phyloP scores from a whole-genome alignment of 257 asterid genomes.

The Salvia miltiorrhiza region DNA sequence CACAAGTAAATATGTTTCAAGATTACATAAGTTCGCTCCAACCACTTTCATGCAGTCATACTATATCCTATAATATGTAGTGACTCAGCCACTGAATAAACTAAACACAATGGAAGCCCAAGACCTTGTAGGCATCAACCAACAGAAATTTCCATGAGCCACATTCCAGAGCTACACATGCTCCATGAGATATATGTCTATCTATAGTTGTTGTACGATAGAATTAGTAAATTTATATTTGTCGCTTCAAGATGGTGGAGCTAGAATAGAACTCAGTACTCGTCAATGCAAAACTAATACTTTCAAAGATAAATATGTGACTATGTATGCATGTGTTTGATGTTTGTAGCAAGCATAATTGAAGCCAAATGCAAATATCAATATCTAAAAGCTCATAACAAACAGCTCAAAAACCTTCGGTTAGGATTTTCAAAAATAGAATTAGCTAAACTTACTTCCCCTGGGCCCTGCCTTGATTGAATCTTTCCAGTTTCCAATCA shows the following conservation, averaged over 20 bases:
- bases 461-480: conserved; percentile 29
- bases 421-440: conserved; percentile 5
- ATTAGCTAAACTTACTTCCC: conserved; percentile 69
- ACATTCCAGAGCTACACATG: too few species aligned
- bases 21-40: not conserved
- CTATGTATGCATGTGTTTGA: too few species aligned
- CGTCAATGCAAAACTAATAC: too few species aligned
- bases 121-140: not conserved
- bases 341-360: too few species aligned
- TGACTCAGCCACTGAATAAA: not conserved
- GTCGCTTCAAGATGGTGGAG: too few species aligned
- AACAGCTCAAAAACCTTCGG: conserved; percentile 2
- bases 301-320: too few species aligned
- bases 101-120: not conserved
- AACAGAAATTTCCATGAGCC: too few species aligned
- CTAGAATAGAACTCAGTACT: not conserved
- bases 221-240: too few species aligned
- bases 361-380: too few species aligned
- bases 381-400: not conserved
- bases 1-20: conserved; percentile 15
- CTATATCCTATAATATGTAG: not conserved
- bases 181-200: too few species aligned
- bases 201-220: too few species aligned
- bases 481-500: conserved; percentile 79
- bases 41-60: not conserved